Percentiles rank a stretch among this genome's conserved stretches.
Evolutionary conservation across 176 grass and related monocot genomes (phyloP).

Genomic region (Poa annua): DNA sequence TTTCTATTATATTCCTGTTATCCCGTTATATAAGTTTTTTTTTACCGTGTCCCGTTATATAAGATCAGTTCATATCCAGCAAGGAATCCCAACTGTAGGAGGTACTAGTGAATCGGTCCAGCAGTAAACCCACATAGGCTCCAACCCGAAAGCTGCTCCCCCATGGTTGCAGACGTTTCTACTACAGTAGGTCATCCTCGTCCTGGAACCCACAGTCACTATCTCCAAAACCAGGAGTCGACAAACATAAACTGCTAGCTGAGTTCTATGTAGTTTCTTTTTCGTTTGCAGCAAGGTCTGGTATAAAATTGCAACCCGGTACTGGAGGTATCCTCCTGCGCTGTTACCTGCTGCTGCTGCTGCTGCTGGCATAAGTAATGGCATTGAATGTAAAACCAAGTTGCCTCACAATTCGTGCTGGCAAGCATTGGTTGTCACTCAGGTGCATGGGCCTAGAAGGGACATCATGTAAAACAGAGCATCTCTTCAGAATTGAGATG

Average conservation of each 20-base stretch:
- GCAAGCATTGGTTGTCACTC: neutral
- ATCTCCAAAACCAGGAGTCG: neutral
- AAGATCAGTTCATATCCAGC: constrained; percentile 1
- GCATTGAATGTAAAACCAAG: constrained; percentile 7
- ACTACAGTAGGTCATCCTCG: neutral
- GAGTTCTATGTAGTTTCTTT: neutral
- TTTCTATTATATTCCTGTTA: neutral
- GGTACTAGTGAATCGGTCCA: neutral
- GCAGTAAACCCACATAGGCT: neutral
- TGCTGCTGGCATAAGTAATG: constrained; percentile 27
- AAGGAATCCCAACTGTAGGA: neutral
- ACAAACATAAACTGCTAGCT: neutral
- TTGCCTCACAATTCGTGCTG: constrained; percentile 1
- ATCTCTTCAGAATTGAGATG: constrained; percentile 2
- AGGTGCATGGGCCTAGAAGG: neutral
- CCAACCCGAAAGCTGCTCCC: neutral
- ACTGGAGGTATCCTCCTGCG: neutral
- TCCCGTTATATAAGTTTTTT: neutral
- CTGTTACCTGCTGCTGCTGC: constrained; percentile 36
- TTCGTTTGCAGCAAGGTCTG: neutral
- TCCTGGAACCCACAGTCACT: neutral
- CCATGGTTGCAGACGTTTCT: neutral
- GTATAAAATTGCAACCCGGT: constrained; percentile 5
- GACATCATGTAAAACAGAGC: neutral
- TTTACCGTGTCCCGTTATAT: neutral